Percentiles rank a stretch among this genome's conserved stretches.
These are phyloP conservation scores for Diaporthe sp. DNA, from an alignment of 2,329 filamentous ascomycete genomes.

Conservation along the genomic window DNA sequence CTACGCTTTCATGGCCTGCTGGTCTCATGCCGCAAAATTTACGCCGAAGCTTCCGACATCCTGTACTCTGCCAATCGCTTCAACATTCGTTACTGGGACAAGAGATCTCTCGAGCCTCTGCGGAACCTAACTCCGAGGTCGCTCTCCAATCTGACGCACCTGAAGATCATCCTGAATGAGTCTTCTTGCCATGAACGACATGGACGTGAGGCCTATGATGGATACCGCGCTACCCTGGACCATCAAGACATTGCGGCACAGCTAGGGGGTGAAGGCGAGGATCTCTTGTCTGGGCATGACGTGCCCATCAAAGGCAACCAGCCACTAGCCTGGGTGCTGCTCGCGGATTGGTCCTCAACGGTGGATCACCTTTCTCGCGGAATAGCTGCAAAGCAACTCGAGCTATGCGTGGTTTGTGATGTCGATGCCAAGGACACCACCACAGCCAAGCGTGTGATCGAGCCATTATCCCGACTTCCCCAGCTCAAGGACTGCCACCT, in stretches of 20 bases:
- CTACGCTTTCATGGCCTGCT: neutral
- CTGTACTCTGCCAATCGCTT: neutral
- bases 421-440: neutral
- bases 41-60: neutral
- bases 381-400: neutral
- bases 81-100: neutral
- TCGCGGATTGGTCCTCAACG: neutral
- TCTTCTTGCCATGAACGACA: neutral
- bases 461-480: neutral
- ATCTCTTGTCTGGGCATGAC: neutral
- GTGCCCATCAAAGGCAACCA: neutral
- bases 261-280: neutral
- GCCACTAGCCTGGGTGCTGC: neutral
- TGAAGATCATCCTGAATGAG: neutral
- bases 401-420: neutral
- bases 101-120: neutral
- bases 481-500: constrained; percentile 1
- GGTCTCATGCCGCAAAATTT: neutral
- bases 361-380: neutral
- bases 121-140: neutral
- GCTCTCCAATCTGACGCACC: neutral
- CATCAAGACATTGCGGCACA: neutral
- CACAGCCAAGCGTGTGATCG: neutral
- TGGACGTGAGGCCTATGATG: neutral
- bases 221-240: neutral